Percentiles rank a stretch among this genome's conserved stretches.
Evolutionary conservation across 106 monocot species (phyloP).

Genomic region (Iris macrosiphon): DNA sequence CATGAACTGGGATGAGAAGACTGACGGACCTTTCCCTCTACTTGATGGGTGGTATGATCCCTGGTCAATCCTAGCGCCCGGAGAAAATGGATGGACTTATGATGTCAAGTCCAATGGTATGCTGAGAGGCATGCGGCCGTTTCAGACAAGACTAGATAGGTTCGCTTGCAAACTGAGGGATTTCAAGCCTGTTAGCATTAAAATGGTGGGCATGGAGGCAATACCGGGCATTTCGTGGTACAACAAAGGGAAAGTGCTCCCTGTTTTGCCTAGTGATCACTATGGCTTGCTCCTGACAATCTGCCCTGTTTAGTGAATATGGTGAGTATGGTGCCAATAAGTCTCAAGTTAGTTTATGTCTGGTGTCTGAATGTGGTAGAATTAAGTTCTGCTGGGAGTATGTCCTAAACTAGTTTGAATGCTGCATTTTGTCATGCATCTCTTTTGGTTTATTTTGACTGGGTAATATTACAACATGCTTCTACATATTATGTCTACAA

Average conservation of each 20-base stretch:
- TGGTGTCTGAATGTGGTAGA: too few species aligned
- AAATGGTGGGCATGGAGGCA: slow-evolving; percentile 43
- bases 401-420: too few species aligned
- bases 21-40: slow-evolving; percentile 13
- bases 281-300: slow-evolving; percentile 29
- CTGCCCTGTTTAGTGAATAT: too few species aligned
- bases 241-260: slow-evolving; percentile 22
- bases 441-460: too few species aligned
- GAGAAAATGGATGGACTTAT: slow-evolving; percentile 27
- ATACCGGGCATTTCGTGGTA: slow-evolving; percentile 26
- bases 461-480: too few species aligned
- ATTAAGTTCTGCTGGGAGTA: too few species aligned
- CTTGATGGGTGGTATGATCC: slow-evolving; percentile 32
- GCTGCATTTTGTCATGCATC: too few species aligned
- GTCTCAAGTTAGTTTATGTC: too few species aligned
- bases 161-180: slow-evolving; percentile 38
- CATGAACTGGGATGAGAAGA: slow-evolving; percentile 36
- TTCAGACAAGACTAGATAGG: slow-evolving; percentile 45
- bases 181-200: slow-evolving; percentile 19
- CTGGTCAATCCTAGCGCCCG: slow-evolving; percentile 20
- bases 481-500: too few species aligned
- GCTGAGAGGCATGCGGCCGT: not conserved
- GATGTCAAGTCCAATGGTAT: slow-evolving; percentile 26
- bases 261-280: slow-evolving; percentile 42
- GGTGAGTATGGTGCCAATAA: too few species aligned